Base-by-base conservation (phyloP, 2,329 filamentous ascomycete species). In the Tolypocladium tropicale region DNA sequence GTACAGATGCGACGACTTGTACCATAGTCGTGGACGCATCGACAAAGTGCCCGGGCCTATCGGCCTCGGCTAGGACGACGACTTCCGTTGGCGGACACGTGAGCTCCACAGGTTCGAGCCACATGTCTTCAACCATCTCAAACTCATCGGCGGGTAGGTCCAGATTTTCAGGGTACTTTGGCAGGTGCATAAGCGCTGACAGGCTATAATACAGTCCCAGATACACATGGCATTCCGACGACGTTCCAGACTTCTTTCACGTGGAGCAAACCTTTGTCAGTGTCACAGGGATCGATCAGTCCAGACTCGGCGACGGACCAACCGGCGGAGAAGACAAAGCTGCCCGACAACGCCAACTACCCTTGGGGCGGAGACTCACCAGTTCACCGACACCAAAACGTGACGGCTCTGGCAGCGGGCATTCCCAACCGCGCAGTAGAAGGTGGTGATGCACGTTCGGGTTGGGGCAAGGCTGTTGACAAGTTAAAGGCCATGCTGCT, bases 321-420 rank as follows among this genome's bases (percentile, higher is more conserved):
- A 6, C 18, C 14, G 60, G 25, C 58, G 16, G 57, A 60, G 23
- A 58, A 60, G 23, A 58, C 61, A 36, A 49, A 57, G 10, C 56
- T 70, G 34, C 66, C 69, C 6, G 60, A 62, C 2, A 67, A 69
- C 33, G 63, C 67, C 18, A 68, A 70, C 56, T 72, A 64, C 30
- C 70, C 71, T 2, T 73, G 71, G 71, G 71, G 69, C 12, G 68
- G 66, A 33, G 63, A 67, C 58, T 70, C 65, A 39, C 70, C 70
- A 1, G 56, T 68, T 36, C 70, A 73, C 57, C 69, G 70, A 6
- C 68, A 72, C 53, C 65, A 67, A 33, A 67, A 68, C 54, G 61
- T 65, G 52, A 63, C 62, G 9, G 60, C 61, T n/a, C 60, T 67
- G 4, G 57, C 61, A 33, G 54, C 61, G n/a, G 65, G 64, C 25